These are phyloP conservation scores for Fonsecaea nubica DNA, from an alignment of 2,329 filamentous ascomycete species.

Conservation along the genomic window DNA sequence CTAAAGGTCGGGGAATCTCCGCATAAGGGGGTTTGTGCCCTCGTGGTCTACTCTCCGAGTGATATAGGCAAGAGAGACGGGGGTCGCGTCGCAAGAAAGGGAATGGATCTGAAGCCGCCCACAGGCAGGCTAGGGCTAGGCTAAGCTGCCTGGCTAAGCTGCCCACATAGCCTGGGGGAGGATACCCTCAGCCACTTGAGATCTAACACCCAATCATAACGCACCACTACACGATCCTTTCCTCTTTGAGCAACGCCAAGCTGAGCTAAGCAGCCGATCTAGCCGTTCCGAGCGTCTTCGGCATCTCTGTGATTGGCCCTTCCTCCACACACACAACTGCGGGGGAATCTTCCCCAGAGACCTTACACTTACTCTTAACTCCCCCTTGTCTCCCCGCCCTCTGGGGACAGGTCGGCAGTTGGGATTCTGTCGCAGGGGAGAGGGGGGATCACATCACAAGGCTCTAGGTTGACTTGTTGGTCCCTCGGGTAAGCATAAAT, in stretches of 20 bases:
- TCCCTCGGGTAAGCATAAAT: conserved; percentile 18
- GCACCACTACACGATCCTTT: not conserved
- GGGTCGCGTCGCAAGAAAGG: not conserved
- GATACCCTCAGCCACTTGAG: not conserved
- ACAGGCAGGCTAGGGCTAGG: too few relatives aligned
- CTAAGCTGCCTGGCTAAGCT: too few relatives aligned
- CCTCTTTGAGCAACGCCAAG: not conserved
- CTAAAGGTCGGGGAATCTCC: not conserved
- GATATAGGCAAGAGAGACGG: not conserved
- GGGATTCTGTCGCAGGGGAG: conserved; percentile 8
- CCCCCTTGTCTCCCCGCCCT: conserved; percentile 6
- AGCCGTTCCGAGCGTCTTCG: not conserved
- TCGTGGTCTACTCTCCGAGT: not conserved
- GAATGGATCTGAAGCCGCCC: too few relatives aligned
- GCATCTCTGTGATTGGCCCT: not conserved
- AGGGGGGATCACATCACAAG: not conserved
- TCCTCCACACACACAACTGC: not conserved
- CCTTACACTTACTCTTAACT: too few relatives aligned
- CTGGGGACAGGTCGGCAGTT: conserved; percentile 16
- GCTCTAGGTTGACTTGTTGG: not conserved
- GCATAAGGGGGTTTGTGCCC: not conserved
- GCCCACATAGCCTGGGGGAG: not conserved
- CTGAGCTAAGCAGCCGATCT: not conserved
- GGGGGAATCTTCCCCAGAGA: conserved; percentile 13
- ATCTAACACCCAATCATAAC: too few relatives aligned